These are phyloP conservation scores for Phallus indusiatus DNA, from an alignment of 768 basidiomycete genomes.

Conservation along the genomic window DNA sequence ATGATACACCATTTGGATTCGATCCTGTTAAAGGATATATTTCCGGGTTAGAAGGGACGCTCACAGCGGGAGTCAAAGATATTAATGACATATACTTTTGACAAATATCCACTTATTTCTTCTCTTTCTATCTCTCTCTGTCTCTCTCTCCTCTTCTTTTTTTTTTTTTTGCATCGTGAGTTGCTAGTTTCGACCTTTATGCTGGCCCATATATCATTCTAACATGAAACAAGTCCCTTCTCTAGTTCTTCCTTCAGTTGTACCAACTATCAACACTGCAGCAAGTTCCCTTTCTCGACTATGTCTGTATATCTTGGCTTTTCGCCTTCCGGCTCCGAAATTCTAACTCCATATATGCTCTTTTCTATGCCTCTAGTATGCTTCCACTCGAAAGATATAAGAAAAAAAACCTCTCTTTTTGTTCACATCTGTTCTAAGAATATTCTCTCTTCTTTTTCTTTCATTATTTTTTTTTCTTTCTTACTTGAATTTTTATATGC, in stretches of 20 bases:
- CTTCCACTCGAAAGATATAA: background rate
- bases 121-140: background rate
- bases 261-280: background rate
- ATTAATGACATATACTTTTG: background rate
- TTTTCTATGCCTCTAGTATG: background rate
- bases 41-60: slow-evolving; percentile 5
- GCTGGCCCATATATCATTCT: too few species aligned
- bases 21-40: slow-evolving; percentile 1
- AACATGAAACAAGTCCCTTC: too few species aligned
- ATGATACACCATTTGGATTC: background rate
- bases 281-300: background rate
- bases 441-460: slow-evolving; percentile 14
- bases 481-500: slow-evolving; percentile 12
- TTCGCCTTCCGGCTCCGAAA: background rate
- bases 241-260: background rate
- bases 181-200: background rate
- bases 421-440: slow-evolving; percentile 16
- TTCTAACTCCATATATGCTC: background rate
- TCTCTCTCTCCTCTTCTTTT: background rate
- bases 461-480: slow-evolving; percentile 6
- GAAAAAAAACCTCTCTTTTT: slow-evolving; percentile 3
- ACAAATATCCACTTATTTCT: too few species aligned
- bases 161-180: background rate
- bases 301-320: background rate
- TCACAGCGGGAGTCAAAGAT: slow-evolving; percentile 6